These are phyloP conservation scores for Moelleriella libera DNA, from an alignment of 2,329 filamentous ascomycete species.

Conservation along the genomic window DNA sequence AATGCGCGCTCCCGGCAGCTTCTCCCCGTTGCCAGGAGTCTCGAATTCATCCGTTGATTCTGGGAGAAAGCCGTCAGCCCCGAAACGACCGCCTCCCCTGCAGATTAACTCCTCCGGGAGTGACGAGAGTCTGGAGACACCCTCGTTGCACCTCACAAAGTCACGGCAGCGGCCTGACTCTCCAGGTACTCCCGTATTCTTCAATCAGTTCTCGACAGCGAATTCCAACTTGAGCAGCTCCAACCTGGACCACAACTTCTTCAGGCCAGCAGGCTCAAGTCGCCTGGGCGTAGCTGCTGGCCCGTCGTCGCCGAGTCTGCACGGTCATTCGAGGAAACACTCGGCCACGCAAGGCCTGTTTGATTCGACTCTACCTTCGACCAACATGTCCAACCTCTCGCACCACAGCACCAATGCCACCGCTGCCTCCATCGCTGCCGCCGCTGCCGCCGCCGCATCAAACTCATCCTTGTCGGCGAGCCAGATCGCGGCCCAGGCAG, in stretches of 20 bases:
- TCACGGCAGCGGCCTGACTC: conserved; percentile 23
- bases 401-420: conserved; percentile 21
- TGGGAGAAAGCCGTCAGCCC: conserved; percentile 10
- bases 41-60: conserved; percentile 14
- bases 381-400: conserved; percentile 38
- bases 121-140: conserved; percentile 10
- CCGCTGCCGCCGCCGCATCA: conserved; percentile 15
- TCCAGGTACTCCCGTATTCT: conserved; percentile 32
- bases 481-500: conserved; percentile 68
- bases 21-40: conserved; percentile 33
- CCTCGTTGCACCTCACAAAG: conserved; percentile 30
- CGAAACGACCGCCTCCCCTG: conserved; percentile 19
- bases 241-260: conserved; percentile 41
- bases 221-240: conserved; percentile 32
- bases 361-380: conserved; percentile 56
- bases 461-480: conserved; percentile 39
- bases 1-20: conserved; percentile 38
- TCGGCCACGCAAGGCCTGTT: conserved; percentile 66
- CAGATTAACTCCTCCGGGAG: conserved; percentile 16
- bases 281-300: conserved; percentile 13
- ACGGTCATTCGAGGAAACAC: conserved; percentile 45
- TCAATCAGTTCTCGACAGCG: conserved; percentile 28
- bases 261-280: conserved; percentile 29
- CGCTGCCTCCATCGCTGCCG: conserved; percentile 17
- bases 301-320: conserved; percentile 16